These are phyloP conservation scores for Lathyrus sativus DNA, from an alignment of 306 rosid genomes.

Conservation along the genomic window DNA sequence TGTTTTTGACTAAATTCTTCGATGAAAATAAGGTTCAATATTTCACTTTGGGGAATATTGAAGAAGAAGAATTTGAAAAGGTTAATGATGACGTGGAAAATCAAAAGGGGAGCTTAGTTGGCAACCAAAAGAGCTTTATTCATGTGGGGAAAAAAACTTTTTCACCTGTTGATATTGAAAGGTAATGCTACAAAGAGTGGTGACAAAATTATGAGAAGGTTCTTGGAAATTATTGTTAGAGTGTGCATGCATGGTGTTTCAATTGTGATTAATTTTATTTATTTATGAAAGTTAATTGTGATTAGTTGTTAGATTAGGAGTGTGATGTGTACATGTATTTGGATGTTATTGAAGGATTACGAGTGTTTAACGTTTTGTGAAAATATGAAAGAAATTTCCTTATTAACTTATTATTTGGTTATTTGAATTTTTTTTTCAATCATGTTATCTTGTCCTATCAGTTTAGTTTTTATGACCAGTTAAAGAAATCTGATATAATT, in stretches of 20 bases:
- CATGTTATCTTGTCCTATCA: background rate
- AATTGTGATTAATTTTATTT: background rate
- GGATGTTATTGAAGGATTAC: background rate
- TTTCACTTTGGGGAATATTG: constrained; percentile 43
- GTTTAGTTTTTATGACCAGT: background rate
- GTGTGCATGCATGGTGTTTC: background rate
- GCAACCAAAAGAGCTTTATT: constrained; percentile 46
- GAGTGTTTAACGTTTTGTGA: background rate
- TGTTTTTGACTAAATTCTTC: constrained; percentile 48
- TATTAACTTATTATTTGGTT: background rate
- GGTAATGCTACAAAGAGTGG: constrained; percentile 44
- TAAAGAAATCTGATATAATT: no score
- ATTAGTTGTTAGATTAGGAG: constrained; percentile 1
- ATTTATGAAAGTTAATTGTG: constrained; percentile 11
- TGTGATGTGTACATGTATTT: constrained; percentile 28
- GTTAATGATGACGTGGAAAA: constrained; percentile 60
- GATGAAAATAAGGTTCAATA: constrained; percentile 41
- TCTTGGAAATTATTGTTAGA: background rate
- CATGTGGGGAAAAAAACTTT: constrained; percentile 44
- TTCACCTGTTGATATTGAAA: constrained; percentile 52
- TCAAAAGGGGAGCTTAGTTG: constrained; percentile 44
- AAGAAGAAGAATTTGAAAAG: constrained; percentile 21
- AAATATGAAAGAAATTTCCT: constrained; percentile 19
- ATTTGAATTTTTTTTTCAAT: background rate
- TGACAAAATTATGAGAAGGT: background rate